Conservation (phyloP, 2,329 filamentous ascomycete genomes). For the Neonectria ditissima region DNA sequence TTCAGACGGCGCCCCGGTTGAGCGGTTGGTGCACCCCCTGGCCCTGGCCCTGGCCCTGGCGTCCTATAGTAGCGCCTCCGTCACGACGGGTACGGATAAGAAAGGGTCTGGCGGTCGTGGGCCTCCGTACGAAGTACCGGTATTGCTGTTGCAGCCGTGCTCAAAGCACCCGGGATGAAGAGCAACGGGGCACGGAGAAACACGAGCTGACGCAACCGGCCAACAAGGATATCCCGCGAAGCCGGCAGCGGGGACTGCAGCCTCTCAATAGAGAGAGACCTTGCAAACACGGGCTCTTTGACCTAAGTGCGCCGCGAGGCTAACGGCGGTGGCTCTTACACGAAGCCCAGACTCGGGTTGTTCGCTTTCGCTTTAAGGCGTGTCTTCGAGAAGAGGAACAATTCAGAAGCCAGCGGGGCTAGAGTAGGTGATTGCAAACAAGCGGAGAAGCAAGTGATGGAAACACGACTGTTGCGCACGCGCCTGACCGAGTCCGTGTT, state of each 20-base stretch:
- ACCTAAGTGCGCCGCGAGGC: slow-evolving; percentile 41
- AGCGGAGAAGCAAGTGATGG: slow-evolving; percentile 31
- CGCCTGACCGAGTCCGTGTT: slow-evolving; percentile 10
- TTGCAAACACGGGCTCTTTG: slow-evolving; percentile 33
- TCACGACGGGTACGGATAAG: slow-evolving; percentile 17
- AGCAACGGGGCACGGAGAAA: slow-evolving; percentile 33
- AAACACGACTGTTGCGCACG: slow-evolving; percentile 27
- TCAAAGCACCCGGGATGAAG: slow-evolving; percentile 6
- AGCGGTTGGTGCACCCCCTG: slow-evolving; percentile 41
- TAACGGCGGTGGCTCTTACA: slow-evolving; percentile 30
- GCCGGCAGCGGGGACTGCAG: slow-evolving; percentile 32
- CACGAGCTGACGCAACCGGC: slow-evolving; percentile 44
- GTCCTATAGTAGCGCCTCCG: slow-evolving; percentile 5
- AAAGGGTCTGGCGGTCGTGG: slow-evolving; percentile 12
- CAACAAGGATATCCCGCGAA: slow-evolving; percentile 20
- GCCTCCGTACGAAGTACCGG: not conserved
- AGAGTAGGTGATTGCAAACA: slow-evolving; percentile 34
- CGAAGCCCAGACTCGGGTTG: not conserved
- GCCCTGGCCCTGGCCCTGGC: slow-evolving; percentile 31
- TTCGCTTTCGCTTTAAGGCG: slow-evolving; percentile 17
- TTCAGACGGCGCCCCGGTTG: slow-evolving; percentile 34
- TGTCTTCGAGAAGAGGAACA: slow-evolving; percentile 3
- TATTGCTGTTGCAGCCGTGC: slow-evolving; percentile 13
- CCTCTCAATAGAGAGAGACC: slow-evolving; percentile 24
- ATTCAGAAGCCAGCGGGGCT: slow-evolving; percentile 35